These are phyloP conservation scores for Agrocybe pediades DNA, from an alignment of 768 basidiomycete genomes.

Conservation along the genomic window DNA sequence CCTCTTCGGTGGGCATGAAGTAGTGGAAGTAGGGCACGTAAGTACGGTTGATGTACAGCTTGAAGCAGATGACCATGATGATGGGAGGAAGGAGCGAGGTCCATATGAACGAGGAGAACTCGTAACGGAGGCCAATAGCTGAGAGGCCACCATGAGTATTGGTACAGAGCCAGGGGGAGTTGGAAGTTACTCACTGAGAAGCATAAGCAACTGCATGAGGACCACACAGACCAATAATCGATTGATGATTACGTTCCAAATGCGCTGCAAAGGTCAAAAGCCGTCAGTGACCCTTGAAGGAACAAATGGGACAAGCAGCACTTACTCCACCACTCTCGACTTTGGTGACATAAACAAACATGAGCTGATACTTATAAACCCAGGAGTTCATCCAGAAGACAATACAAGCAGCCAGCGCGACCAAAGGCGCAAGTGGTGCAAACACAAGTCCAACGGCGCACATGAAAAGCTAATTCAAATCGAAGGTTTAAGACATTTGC, in stretches of 20 bases:
- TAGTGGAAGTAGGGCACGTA: conserved; percentile 75
- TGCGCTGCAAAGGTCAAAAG: conserved; percentile 47
- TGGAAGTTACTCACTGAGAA: conserved; percentile 88
- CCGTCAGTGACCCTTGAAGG: neutral
- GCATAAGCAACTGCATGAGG: conserved; percentile 87
- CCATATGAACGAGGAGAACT: conserved; percentile 77
- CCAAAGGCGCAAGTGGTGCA: conserved; percentile 82
- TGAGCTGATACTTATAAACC: conserved; percentile 86
- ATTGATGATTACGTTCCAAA: conserved; percentile 95
- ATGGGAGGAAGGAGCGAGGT: conserved; percentile 85
- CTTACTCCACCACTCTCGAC: conserved; percentile 84
- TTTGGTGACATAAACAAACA: conserved; percentile 77
- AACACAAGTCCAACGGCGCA: conserved; percentile 76
- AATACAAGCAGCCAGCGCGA: conserved; percentile 65
- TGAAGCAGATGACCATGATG: conserved; percentile 78
- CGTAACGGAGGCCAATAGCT: conserved; percentile 87
- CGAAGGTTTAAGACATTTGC: neutral
- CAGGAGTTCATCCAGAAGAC: conserved; percentile 74
- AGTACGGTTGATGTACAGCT: conserved; percentile 73
- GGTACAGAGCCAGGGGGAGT: no score
- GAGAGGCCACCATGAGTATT: no score
- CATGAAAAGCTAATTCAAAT: conserved; percentile 63
- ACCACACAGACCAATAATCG: conserved; percentile 76
- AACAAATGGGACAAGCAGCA: neutral
- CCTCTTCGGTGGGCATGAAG: conserved; percentile 82